These are phyloP conservation scores for Megacollybia platyphylla DNA, from an alignment of 1,284 basidiomycete species.

Conservation along the genomic window DNA sequence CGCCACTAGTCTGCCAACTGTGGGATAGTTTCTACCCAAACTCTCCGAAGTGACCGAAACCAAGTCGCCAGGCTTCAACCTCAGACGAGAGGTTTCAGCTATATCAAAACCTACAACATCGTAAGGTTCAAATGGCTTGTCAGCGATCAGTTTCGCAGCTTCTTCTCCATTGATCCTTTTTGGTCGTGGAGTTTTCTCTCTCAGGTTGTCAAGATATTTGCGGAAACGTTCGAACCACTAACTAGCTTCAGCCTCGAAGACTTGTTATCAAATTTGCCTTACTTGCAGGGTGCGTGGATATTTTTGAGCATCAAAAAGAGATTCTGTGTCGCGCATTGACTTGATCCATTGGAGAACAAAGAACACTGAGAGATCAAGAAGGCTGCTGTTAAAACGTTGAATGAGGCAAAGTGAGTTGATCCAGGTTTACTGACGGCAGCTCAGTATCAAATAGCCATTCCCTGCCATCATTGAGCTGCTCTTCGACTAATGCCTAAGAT, in stretches of 20 bases:
- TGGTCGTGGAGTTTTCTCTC: slow-evolving; percentile 3
- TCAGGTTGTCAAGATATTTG: slow-evolving; percentile 1
- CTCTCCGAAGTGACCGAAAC: slow-evolving; percentile 27
- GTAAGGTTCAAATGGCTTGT: slow-evolving; percentile 22
- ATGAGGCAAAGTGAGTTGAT: too few relatives aligned
- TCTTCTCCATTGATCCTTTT: slow-evolving; percentile 22
- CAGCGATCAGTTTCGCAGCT: slow-evolving; percentile 30
- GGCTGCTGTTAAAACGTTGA: slow-evolving; percentile 10
- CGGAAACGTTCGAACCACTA: slow-evolving; percentile 7
- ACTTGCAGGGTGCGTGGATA: slow-evolving; percentile 31
- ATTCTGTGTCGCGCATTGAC: slow-evolving; percentile 18
- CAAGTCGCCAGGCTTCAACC: slow-evolving; percentile 20
- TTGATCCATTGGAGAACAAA: slow-evolving; percentile 33
- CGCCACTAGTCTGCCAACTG: slow-evolving; percentile 34
- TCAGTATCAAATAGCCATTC: slow-evolving; percentile 47
- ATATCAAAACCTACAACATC: slow-evolving; percentile 30
- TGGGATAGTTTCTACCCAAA: slow-evolving; percentile 25
- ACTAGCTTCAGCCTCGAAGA: not conserved
- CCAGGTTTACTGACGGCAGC: slow-evolving; percentile 13
- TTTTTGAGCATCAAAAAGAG: slow-evolving; percentile 21
- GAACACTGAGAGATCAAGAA: slow-evolving; percentile 38
- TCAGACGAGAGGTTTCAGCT: slow-evolving; percentile 28
- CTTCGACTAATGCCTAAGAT: slow-evolving; percentile 30
- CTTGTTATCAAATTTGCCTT: slow-evolving; percentile 7
- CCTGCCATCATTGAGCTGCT: slow-evolving; percentile 41